Evolutionary conservation across 495 filamentous ascomycete genomes (phyloP), one percentile per base, ranked within the genome.

Genomic region (Hypoxylon intermedium): DNA sequence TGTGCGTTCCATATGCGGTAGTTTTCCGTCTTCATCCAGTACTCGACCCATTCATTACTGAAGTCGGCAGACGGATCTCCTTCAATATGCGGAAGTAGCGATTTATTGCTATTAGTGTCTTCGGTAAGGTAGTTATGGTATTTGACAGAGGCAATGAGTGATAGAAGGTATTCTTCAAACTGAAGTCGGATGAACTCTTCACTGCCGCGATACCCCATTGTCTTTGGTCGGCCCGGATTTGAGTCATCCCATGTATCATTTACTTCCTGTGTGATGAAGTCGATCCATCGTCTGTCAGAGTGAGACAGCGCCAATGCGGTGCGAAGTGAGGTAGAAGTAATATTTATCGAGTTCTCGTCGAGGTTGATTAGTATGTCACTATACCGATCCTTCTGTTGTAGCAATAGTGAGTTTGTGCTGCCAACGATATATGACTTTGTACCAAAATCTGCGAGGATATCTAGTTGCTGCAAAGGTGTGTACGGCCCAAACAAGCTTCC

Each of bases 381-480:
- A 74, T 98, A 98, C n/a, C 92, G 85, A 67, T 98, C 94, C 72
- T 86, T 93, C 66, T 98, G 94, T 61, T 97, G 92, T 40, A 98
- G 74, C 21, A 98, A 81, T 37, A 98, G 78, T 12, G 92, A 95
- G 70, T 98, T 98, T 20, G 94, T 98, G 36, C 93, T 97, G 53
- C 94, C 94, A 53, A 98, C 94, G 33, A 98, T 89, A 69, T 98
- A 98, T 7, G 92, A 96, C 75, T 95, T 98, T 12, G 95, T 98
- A 13, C 90, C 92, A 58, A 92, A 84, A 71, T 98, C 94, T 42
- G 94, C 93, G 18, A 98, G 83, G 53, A 97, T 77, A 75, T 98
- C 94, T 50, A 98, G 85, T 74, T 97, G 93, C 73, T 98, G 94
- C 19, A 98, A 75, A 15, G 94, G 94, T 1, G 95, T 98, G 75